Conservation (phyloP, 352 stramenopile genomes). For the Globisporangium nagaii region DNA sequence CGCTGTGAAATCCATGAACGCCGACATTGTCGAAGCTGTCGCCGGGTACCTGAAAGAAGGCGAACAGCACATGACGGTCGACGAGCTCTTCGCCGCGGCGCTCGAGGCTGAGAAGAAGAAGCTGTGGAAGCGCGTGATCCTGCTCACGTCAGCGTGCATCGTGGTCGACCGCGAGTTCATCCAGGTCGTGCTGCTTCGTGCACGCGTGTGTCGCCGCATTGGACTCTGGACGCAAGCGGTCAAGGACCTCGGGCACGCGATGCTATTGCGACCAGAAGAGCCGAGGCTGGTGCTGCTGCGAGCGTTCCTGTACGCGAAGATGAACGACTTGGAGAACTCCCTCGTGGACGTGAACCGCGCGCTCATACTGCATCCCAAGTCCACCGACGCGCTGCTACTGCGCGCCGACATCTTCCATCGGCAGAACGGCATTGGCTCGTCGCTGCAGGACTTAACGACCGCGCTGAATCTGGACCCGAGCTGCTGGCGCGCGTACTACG, state of each 20-base stretch:
- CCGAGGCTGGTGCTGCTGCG: constrained; percentile 51
- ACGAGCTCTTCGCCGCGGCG: constrained; percentile 56
- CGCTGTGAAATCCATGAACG: constrained; percentile 41
- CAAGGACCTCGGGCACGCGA: constrained; percentile 53
- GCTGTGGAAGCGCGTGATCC: constrained; percentile 63
- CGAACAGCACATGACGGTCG: constrained; percentile 52
- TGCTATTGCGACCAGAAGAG: constrained; percentile 45
- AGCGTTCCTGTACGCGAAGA: constrained; percentile 54
- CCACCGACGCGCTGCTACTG: constrained; percentile 55
- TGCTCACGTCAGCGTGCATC: constrained; percentile 65
- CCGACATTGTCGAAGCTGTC: constrained; percentile 40
- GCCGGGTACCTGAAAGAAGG: constrained; percentile 43
- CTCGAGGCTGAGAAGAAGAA: constrained; percentile 48
- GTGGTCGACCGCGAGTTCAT: constrained; percentile 62
- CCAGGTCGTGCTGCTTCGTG: constrained; percentile 48
- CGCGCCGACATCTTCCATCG: constrained; percentile 63
- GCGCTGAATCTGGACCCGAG: constrained; percentile 48
- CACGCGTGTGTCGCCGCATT: constrained; percentile 60
- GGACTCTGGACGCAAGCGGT: constrained; percentile 70
- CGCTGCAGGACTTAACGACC: constrained; percentile 61
- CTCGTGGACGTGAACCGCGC: constrained; percentile 54
- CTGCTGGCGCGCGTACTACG: constrained; percentile 79
- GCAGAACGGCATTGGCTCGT: constrained; percentile 30
- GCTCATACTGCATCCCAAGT: constrained; percentile 58
- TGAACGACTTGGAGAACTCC: constrained; percentile 41